Conservation (phyloP, 768 basidiomycete species). For the Russula vinacea region DNA sequence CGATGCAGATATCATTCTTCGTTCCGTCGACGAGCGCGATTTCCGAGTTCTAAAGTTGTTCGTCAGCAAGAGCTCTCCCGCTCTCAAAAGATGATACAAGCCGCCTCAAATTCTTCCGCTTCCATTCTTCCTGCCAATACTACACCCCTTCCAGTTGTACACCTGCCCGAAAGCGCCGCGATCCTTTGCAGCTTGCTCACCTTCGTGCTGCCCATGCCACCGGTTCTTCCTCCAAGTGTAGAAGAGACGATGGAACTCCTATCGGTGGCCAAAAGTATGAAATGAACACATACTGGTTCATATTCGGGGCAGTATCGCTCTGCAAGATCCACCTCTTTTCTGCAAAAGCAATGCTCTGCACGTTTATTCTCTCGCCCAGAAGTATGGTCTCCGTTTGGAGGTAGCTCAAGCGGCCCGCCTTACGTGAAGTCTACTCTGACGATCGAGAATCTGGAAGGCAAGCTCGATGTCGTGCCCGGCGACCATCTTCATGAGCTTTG, state of each 20-base stretch:
- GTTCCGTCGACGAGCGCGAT: slow-evolving; percentile 41
- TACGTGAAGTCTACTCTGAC: slow-evolving; percentile 3
- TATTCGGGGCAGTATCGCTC: slow-evolving; percentile 8
- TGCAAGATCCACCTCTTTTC: not conserved
- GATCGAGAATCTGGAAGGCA: slow-evolving; percentile 6
- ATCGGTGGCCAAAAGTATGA: slow-evolving; percentile 14
- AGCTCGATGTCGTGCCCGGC: slow-evolving; percentile 4
- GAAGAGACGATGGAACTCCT: slow-evolving; percentile 10
- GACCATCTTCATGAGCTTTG: slow-evolving; percentile 13
- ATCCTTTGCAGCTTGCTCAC: slow-evolving; percentile 9
- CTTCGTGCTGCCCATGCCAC: slow-evolving; percentile 1
- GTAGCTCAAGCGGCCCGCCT: slow-evolving; percentile 1
- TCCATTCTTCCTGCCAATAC: too few relatives aligned
- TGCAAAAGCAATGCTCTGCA: not conserved
- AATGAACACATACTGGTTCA: not conserved
- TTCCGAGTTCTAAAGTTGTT: slow-evolving; percentile 46
- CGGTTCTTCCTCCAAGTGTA: not conserved
- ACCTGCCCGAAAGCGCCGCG: not conserved
- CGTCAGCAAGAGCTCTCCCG: slow-evolving; percentile 42
- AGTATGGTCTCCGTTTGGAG: slow-evolving; percentile 11
- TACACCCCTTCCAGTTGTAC: not conserved
- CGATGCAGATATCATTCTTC: slow-evolving; percentile 45
- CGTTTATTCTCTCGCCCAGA: slow-evolving; percentile 9
- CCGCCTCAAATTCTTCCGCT: not conserved
- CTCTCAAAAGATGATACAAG: slow-evolving; percentile 37